A percentile compares a stretch with the other conserved stretches of the same genome.
phyloP scores from a whole-genome alignment of 805 yeast genomes.

The Candida qinlingensis region DNA sequence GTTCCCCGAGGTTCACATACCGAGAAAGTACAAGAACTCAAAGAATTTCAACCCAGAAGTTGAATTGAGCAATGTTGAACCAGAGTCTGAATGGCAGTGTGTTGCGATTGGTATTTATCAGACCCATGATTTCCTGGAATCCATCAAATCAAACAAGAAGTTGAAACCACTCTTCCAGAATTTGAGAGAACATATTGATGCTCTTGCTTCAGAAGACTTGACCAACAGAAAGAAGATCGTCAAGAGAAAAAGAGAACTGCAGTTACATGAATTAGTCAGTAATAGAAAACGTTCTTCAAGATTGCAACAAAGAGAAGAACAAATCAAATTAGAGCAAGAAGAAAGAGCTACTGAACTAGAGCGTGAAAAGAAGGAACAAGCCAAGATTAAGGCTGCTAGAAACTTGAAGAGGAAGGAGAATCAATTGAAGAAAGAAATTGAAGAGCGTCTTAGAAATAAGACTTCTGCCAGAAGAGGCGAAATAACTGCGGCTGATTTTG shows the following conservation, averaged over 20 bases:
- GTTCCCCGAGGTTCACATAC: constrained; percentile 30
- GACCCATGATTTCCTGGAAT: constrained; percentile 28
- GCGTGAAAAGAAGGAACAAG: constrained; percentile 29
- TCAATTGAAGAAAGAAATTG: constrained; percentile 20
- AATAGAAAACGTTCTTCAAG: constrained; percentile 73
- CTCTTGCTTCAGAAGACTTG: constrained; percentile 39
- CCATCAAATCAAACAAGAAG: constrained; percentile 26
- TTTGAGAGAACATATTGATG: constrained; percentile 29
- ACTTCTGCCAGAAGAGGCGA: constrained; percentile 17
- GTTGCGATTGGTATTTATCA: constrained; percentile 41
- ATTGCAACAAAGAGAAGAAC: constrained; percentile 65
- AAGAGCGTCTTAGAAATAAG: constrained; percentile 19
- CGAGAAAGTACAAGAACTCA: constrained; percentile 27
- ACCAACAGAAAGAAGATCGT: constrained; percentile 48
- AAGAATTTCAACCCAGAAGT: constrained; percentile 25
- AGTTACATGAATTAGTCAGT: constrained; percentile 56
- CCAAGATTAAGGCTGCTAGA: constrained; percentile 36
- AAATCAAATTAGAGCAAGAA: constrained; percentile 38
- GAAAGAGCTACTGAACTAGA: constrained; percentile 30
- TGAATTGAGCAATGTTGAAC: constrained; percentile 31
- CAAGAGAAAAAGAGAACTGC: constrained; percentile 56
- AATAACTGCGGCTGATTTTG: constrained; percentile 26
- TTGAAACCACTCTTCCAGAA: constrained; percentile 28
- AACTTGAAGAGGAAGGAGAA: constrained; percentile 20
- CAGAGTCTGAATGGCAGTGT: constrained; percentile 34